Evolutionary conservation across 192 early-diverging fungal genomes (phyloP), one percentile per base, ranked within the genome.

Genomic region (Coemansia sp.): DNA sequence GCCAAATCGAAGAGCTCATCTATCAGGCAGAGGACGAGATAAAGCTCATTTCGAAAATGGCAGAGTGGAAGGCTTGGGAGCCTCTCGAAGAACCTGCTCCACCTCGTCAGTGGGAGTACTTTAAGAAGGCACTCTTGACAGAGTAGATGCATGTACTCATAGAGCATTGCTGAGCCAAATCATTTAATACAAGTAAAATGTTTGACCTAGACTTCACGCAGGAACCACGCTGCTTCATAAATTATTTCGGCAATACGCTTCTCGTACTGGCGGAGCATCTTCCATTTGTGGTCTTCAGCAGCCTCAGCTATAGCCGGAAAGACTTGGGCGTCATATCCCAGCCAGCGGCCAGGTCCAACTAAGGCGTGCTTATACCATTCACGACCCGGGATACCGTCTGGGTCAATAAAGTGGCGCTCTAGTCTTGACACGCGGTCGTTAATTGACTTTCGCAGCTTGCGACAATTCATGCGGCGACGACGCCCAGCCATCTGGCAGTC

Each of bases 1-100:
- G 95, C 34, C 92, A 94, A 83, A 92, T 98, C 68, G 96, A 98
- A 78, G 94, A 98, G 86, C 82, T 98, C 5, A 90, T 97, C 65
- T 70, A 79, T 41, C 92, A 93, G 74, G 96, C 96, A 8, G 85
- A 94, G 67, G 94, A 94, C 50, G 96, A 98, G 77, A 84, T 94
- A 63, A 89, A 87, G 68, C 84, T 98, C 41, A 87, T 93, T 23
- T 79, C 66, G 46, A 89, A 93, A 74, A 91, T 98, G 90, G 88
- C 90, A 63, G 90, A 94, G 85, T 94, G 90, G 89, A 94, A 92
- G 86, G 87, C 91, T n/a, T 93, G 92, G 93, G 89, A 95, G 84
- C 80, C 90, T 55, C 84, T 97, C 58, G 92, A 94, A 70, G 87
- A 85, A 63, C 88, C 88, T 44, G 85, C 84, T 31, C 93, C 94